A percentile compares a stretch with the other conserved stretches of the same genome.
phyloP scores from a whole-genome alignment of 768 basidiomycete species.

The Russula sp. region DNA sequence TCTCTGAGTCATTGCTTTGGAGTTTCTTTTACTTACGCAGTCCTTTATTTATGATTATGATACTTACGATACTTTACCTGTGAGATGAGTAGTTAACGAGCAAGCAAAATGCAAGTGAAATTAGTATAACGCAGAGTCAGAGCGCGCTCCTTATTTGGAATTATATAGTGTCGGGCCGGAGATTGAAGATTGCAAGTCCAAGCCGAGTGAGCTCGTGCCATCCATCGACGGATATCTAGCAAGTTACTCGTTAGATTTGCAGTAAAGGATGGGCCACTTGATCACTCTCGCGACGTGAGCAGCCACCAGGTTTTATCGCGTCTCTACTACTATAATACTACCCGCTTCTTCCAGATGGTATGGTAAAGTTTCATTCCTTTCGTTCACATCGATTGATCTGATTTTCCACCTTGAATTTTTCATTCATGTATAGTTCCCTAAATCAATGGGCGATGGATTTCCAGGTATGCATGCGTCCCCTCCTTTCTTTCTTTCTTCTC shows the following conservation, averaged over 20 bases:
- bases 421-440: conserved; percentile 58
- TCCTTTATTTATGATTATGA: conserved; percentile 10
- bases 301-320: not conserved
- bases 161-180: too few species aligned
- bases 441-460: conserved; percentile 99
- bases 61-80: conserved; percentile 1
- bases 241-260: too few species aligned
- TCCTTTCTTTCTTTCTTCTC: not conserved
- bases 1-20: not conserved
- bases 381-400: not conserved
- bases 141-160: not conserved
- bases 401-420: not conserved
- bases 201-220: not conserved
- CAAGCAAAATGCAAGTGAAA: not conserved
- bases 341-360: conserved; percentile 13
- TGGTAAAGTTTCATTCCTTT: conserved; percentile 26
- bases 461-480: conserved; percentile 48
- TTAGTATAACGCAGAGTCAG: too few species aligned
- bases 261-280: conserved; percentile 67
- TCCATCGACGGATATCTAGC: not conserved
- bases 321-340: conserved; percentile 33
- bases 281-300: conserved; percentile 83
- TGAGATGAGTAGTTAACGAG: not conserved
- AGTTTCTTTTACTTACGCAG: not conserved
- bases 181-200: too few species aligned